Percentiles rank a stretch among this genome's conserved stretches.
Conservation (phyloP, 352 stramenopile species). For the Aphanomyces invadans region DNA sequence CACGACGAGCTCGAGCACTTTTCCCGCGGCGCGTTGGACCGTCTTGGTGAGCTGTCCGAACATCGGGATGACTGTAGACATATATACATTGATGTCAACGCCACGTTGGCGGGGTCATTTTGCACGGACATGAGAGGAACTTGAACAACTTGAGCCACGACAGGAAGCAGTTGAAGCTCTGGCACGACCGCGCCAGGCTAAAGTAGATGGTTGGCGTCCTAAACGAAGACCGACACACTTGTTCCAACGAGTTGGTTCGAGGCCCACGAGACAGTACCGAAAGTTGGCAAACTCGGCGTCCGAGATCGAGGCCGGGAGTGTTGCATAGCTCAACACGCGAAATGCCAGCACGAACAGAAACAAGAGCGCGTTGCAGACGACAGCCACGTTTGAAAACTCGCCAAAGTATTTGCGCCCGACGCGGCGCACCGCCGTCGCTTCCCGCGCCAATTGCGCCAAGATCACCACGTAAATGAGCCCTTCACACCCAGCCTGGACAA, state of each 20-base stretch:
- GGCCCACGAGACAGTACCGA: background rate
- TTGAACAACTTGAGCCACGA: slow-evolving; percentile 26
- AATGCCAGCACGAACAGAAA: slow-evolving; percentile 12
- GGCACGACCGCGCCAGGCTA: slow-evolving; percentile 17
- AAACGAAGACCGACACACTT: background rate
- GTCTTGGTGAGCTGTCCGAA: slow-evolving; percentile 20
- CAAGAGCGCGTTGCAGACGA: slow-evolving; percentile 2
- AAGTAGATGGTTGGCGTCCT: slow-evolving; percentile 18
- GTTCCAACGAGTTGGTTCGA: no score
- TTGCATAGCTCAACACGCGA: background rate
- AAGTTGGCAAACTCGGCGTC: slow-evolving; percentile 3
- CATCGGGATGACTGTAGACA: slow-evolving; percentile 25
- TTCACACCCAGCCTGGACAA: slow-evolving; percentile 3
- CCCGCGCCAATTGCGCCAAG: background rate
- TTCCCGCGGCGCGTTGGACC: slow-evolving; percentile 2
- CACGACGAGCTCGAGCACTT: slow-evolving; percentile 22
- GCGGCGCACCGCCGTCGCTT: background rate
- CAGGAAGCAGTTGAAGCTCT: slow-evolving; percentile 22
- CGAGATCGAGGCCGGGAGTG: background rate
- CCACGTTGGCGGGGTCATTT: no score
- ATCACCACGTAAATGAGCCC: slow-evolving; percentile 1
- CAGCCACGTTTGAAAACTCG: background rate
- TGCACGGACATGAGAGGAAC: slow-evolving; percentile 20
- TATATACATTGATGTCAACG: no score
- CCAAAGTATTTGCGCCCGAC: background rate